Evolutionary conservation across 2,329 filamentous ascomycete genomes (phyloP), one percentile per base, ranked within the genome.

Genomic region (Aspergillus hortae): DNA sequence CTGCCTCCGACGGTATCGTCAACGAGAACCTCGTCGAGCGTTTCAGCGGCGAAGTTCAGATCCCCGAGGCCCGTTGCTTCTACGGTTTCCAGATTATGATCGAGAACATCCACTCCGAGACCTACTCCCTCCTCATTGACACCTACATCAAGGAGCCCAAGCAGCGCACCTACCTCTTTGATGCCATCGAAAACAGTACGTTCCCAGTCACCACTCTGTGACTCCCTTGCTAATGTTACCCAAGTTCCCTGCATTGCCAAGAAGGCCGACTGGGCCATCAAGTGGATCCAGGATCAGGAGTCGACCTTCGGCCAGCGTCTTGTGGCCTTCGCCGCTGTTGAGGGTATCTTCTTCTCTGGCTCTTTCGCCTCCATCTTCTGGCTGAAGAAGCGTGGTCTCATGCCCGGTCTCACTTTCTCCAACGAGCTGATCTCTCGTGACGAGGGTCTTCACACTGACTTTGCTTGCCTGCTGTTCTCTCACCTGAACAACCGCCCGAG

Each of bases 61-160:
- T 97, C 53, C 92, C 94, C 10, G 94, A 99, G 78, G 94, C 94
- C 59, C 91, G 94, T 67, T 99, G 94, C 86, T 99, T 99, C 83
- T 99, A 99, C 75, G 94, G 94, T 60, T 99, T 99, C 84, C 94
- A 99, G 80, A 97, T 97, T 80, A 99, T 99, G 94, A 97, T 99
- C 90, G 94, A 99, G 83, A 99, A 99, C 80, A 96, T 99, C 68
- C 94, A 99, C 83, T 96, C 94, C 14, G 94, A 99, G 80, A 99
- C 94, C 49, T 99, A 99, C 84, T 97, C 92, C 17, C 87, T 99
- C 33, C 86, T 99, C 71, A 99, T 99, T 72, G 94, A 99, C 74
- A 96, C 92, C 57, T 99, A 99, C 77, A 95, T 99, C 79, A 96
- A 95, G 82, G 94, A 99, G 80, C 89, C 90, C 57, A 88, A 89